These are phyloP conservation scores for Sugiyamaella paludigena DNA, from an alignment of 1,139 yeast species.

Conservation along the genomic window DNA sequence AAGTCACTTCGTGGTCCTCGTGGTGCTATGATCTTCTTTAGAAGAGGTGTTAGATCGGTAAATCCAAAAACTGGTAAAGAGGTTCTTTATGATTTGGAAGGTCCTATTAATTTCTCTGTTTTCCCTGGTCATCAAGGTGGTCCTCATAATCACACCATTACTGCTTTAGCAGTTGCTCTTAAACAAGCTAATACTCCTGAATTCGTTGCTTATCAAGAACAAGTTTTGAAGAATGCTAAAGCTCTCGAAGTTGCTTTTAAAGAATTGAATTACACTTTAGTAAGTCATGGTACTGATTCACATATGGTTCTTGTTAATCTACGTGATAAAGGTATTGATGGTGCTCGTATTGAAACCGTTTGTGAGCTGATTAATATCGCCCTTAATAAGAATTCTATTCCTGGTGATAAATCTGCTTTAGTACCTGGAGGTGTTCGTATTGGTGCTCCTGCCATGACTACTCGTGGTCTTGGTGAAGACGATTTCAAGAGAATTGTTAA, in stretches of 20 bases:
- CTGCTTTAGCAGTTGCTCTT: slow-evolving; percentile 91
- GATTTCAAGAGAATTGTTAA: slow-evolving; percentile 79
- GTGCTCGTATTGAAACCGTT: slow-evolving; percentile 92
- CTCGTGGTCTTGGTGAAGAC: slow-evolving; percentile 80
- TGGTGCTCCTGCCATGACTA: slow-evolving; percentile 98
- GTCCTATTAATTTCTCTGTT: slow-evolving; percentile 88
- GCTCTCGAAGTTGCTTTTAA: slow-evolving; percentile 69
- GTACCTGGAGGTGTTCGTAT: slow-evolving; percentile 96
- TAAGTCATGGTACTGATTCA: slow-evolving; percentile 91
- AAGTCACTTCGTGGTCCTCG: slow-evolving; percentile 97
- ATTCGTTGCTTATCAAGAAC: slow-evolving; percentile 78
- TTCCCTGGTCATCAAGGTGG: slow-evolving; percentile 99
- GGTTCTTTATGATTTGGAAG: slow-evolving; percentile 79
- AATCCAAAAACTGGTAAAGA: slow-evolving; percentile 84
- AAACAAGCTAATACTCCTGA: slow-evolving; percentile 88
- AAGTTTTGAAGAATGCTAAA: slow-evolving; percentile 77
- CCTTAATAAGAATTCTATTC: slow-evolving; percentile 92
- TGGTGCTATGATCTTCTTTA: slow-evolving; percentile 97
- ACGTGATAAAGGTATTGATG: slow-evolving; percentile 83
- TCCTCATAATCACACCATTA: slow-evolving; percentile 96
- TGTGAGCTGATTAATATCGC: slow-evolving; percentile 90
- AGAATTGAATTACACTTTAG: slow-evolving; percentile 69
- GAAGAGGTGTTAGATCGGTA: slow-evolving; percentile 81
- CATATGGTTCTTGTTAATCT: slow-evolving; percentile 86
- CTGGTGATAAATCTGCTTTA: slow-evolving; percentile 92